Conservation (phyloP, 1,139 yeast genomes). For the Saccharomycopsis hybrid region DNA sequence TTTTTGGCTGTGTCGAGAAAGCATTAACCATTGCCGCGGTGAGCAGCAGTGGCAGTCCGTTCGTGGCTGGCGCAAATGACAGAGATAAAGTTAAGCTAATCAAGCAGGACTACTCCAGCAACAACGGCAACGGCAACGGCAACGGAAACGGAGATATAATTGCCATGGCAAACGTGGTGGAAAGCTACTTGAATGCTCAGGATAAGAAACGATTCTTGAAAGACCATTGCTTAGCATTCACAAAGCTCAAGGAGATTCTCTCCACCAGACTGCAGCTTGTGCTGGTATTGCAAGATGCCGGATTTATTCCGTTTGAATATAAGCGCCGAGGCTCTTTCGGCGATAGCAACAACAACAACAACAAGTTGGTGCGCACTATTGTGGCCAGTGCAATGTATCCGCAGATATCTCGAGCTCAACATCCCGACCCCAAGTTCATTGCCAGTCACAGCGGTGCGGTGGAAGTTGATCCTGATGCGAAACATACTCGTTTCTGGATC, state of each 20-base stretch:
- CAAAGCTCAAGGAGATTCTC: constrained; percentile 62
- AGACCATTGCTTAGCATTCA: constrained; percentile 57
- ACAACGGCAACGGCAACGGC: not conserved
- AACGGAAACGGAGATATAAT: constrained; percentile 1
- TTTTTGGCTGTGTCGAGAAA: constrained; percentile 60
- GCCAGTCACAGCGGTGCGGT: constrained; percentile 72
- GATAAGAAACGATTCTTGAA: constrained; percentile 42
- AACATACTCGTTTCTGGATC: constrained; percentile 63
- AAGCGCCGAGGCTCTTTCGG: constrained; percentile 21
- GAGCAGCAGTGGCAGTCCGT: constrained; percentile 68
- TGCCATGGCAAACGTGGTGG: constrained; percentile 4
- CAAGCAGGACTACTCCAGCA: not conserved
- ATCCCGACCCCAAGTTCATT: constrained; percentile 73
- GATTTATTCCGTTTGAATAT: constrained; percentile 57
- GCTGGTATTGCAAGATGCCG: constrained; percentile 64
- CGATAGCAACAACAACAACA: constrained; percentile 22
- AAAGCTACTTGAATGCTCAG: not conserved
- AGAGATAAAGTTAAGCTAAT: constrained; percentile 51
- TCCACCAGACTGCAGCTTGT: constrained; percentile 66
- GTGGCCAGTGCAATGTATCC: constrained; percentile 82
- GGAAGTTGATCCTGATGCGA: constrained; percentile 79
- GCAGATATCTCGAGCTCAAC: constrained; percentile 69
- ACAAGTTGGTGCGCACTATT: constrained; percentile 55
- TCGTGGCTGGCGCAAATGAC: constrained; percentile 52
- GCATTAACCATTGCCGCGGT: constrained; percentile 68